Evolutionary conservation across 2,329 filamentous ascomycete genomes (phyloP).

Genomic region (Venturiaceae sp.): DNA sequence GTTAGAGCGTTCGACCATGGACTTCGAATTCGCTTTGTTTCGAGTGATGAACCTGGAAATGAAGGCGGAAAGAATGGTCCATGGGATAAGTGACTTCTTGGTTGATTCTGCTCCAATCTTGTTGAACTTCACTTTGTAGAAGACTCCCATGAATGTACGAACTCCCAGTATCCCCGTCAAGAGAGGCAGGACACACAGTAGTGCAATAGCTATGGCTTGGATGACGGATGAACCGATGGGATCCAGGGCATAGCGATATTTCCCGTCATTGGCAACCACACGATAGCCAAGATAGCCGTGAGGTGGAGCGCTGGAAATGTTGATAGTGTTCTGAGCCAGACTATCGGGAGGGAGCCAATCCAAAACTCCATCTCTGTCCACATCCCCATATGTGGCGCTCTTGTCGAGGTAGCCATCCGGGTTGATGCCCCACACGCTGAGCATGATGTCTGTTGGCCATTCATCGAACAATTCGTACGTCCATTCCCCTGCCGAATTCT

Average conservation of each 20-base stretch:
- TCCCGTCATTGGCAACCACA: slow-evolving; percentile 46
- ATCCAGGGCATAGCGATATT: slow-evolving; percentile 39
- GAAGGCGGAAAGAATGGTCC: too few species aligned
- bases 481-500: slow-evolving; percentile 40
- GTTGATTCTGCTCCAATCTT: slow-evolving; percentile 32
- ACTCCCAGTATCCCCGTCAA: slow-evolving; percentile 39
- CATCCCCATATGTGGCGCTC: slow-evolving; percentile 49
- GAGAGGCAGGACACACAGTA: slow-evolving; percentile 46
- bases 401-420: slow-evolving; percentile 52
- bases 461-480: slow-evolving; percentile 51
- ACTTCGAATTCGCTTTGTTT: too few species aligned
- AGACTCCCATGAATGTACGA: slow-evolving; percentile 49
- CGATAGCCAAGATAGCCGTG: slow-evolving; percentile 46
- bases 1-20: too few species aligned
- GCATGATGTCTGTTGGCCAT: slow-evolving; percentile 51
- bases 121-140: slow-evolving; percentile 56
- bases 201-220: slow-evolving; percentile 45
- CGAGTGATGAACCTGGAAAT: too few species aligned
- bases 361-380: slow-evolving; percentile 50
- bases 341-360: slow-evolving; percentile 53
- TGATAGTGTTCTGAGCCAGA: slow-evolving; percentile 45
- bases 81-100: not conserved
- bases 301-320: slow-evolving; percentile 47
- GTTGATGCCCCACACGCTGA: slow-evolving; percentile 60
- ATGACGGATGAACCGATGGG: slow-evolving; percentile 43